Evolutionary conservation across 169 alveolate species (phyloP).

Genomic region (Plasmodium gonderi): DNA sequence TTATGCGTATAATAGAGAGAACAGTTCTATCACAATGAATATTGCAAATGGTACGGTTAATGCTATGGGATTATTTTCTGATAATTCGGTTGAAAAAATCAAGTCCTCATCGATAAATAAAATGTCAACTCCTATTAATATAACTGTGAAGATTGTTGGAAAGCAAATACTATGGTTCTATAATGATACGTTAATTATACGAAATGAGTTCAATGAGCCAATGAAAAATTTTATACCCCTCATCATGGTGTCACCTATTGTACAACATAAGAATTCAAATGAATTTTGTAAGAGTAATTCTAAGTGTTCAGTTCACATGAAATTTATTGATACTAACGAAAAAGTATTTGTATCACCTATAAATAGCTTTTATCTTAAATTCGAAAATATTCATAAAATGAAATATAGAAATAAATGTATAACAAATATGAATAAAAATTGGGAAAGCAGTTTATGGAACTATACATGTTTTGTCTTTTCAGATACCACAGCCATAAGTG

Average conservation of each 20-base stretch:
- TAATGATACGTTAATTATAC: conserved; percentile 17
- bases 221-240: conserved; percentile 42
- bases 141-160: conserved; percentile 63
- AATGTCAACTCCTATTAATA: neutral
- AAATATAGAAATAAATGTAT: conserved; percentile 47
- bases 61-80: conserved; percentile 24
- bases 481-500: neutral
- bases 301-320: conserved; percentile 25
- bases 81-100: neutral
- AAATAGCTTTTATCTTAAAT: conserved; percentile 35
- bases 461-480: conserved; percentile 37
- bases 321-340: conserved; percentile 42
- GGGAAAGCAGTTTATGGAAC: conserved; percentile 60
- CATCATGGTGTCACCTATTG: conserved; percentile 10
- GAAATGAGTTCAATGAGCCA: conserved; percentile 18
- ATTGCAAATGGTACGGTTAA: conserved; percentile 21
- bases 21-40: conserved; percentile 14
- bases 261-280: neutral
- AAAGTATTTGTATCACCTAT: conserved; percentile 22
- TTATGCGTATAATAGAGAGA: neutral
- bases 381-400: conserved; percentile 61
- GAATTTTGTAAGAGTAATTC: neutral
- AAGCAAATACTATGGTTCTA: conserved; percentile 61
- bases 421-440: neutral
- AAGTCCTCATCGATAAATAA: conserved; percentile 7